Base-by-base conservation (phyloP, 129 eudicot genomes). In the Chrysanthemum lavandulifolium region DNA sequence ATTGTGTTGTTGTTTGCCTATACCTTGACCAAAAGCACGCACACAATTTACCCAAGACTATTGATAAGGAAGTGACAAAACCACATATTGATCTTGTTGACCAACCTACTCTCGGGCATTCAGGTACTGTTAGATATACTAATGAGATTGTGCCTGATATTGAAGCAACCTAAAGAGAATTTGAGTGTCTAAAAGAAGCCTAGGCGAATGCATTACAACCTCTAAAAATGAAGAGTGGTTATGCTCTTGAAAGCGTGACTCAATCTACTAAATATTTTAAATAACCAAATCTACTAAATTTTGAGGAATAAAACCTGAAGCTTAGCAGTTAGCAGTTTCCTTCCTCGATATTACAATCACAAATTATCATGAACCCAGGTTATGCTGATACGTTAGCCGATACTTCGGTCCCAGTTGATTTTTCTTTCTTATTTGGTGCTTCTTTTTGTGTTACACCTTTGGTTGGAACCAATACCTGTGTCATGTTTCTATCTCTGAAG, bases 1-100 rank as follows among this genome's bases (percentile, higher is more conserved):
- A 88, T 76, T 89, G 98, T 85, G 98, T 95, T 16, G 98, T 86
- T 14, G 87, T 93, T 50, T 93, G 98, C 84, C 95, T 93, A 59
- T 93, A 85, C 66, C 80, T 93, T 3, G 91, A 83, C 49, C 72
- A 86, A 36, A 67, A 33, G 18, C 27, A 73, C 13, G 72, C 79
- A 0, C 68, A 85, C 23, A 23, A 25, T 61, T 13, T 43, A 29
- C 67, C 67, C 10, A 43, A 61, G 33, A 31, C 67, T 61, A 10
- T 61, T n/a, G 18, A 29, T 40, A 5, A 61, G 67, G 67, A 29
- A 61, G 48, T 61, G 67, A 27, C 6, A 61, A 61, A 23, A 61
- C 21, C 67, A 13, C 4, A 61, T 29, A 2, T 25, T 29, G 21
- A 61, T 18, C 47, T 3, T 5, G 47, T 61, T 29, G 67, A 61